Evolutionary conservation across 1,139 yeast genomes (phyloP).

Genomic region (Pichia sp.): DNA sequence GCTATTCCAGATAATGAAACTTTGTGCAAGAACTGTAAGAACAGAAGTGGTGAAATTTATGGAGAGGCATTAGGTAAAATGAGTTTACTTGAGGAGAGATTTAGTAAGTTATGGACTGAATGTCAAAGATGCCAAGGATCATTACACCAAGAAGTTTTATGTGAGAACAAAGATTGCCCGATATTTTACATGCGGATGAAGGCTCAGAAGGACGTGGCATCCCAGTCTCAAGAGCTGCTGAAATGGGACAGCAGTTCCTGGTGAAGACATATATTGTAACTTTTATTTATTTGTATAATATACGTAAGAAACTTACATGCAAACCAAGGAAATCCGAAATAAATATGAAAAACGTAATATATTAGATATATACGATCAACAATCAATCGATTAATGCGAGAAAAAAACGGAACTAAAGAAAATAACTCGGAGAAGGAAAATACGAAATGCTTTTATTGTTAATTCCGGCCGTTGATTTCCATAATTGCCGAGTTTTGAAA

Average conservation of each 20-base stretch:
- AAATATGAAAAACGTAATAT: background rate
- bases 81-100: conserved; percentile 74
- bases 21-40: conserved; percentile 72
- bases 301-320: background rate
- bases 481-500: too few species aligned
- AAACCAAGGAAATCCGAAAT: background rate
- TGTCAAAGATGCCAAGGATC: conserved; percentile 98
- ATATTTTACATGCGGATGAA: conserved; percentile 96
- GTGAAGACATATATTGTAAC: conserved; percentile 28
- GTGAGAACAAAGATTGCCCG: conserved; percentile 95
- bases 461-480: too few species aligned
- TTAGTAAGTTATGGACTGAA: conserved; percentile 92
- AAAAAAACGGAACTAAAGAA: too few species aligned
- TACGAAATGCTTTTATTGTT: too few species aligned
- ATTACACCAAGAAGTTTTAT: conserved; percentile 88
- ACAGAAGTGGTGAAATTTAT: conserved; percentile 70
- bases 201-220: conserved; percentile 78
- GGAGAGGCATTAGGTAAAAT: conserved; percentile 73
- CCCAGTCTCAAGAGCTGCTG: conserved; percentile 60
- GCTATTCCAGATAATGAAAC: conserved; percentile 53
- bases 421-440: too few species aligned
- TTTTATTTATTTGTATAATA: too few species aligned
- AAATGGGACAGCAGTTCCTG: conserved; percentile 65
- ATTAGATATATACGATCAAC: too few species aligned
- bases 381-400: too few species aligned